These are phyloP conservation scores for Jatropha podagrica DNA, from an alignment of 441 rosid species.

Conservation along the genomic window DNA sequence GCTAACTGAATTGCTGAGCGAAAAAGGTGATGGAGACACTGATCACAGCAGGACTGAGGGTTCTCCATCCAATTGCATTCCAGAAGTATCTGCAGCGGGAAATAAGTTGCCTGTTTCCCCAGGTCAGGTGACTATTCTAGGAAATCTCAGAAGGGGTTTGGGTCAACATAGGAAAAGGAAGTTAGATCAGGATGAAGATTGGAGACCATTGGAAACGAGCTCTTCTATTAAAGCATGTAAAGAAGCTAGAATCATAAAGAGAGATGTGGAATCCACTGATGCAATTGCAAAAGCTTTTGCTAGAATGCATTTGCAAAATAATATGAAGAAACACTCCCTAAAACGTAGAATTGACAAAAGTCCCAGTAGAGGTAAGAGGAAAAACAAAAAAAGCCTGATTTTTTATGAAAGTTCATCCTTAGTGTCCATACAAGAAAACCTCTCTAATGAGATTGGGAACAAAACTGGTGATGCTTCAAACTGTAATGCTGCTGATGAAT, in stretches of 20 bases:
- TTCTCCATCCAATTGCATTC: conserved; percentile 32
- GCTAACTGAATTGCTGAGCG: conserved; percentile 65
- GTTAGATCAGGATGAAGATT: conserved; percentile 42
- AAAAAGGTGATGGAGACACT: conserved; percentile 34
- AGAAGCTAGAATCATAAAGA: conserved; percentile 33
- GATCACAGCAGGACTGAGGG: conserved; percentile 32
- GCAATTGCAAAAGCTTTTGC: conserved; percentile 31
- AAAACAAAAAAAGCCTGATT: conserved; percentile 39
- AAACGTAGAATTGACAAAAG: conserved; percentile 42
- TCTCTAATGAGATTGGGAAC: conserved; percentile 34
- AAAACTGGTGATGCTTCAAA: conserved; percentile 31
- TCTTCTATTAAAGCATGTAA: conserved; percentile 39
- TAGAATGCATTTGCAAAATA: conserved; percentile 30
- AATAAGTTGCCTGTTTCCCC: conserved; percentile 30
- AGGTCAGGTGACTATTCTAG: conserved; percentile 30
- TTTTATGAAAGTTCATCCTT: conserved; percentile 39
- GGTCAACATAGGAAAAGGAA: conserved; percentile 62
- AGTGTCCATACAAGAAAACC: conserved; percentile 30
- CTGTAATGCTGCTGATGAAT: conserved; percentile 27
- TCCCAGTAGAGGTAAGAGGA: conserved; percentile 47
- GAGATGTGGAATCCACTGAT: conserved; percentile 39
- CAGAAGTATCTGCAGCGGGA: conserved; percentile 32
- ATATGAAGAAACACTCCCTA: conserved; percentile 32
- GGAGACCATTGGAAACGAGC: conserved; percentile 33
- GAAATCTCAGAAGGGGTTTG: conserved; percentile 32